Conservation (phyloP, 2,329 filamentous ascomycete genomes). For the Arthrobotrys musiformis region DNA sequence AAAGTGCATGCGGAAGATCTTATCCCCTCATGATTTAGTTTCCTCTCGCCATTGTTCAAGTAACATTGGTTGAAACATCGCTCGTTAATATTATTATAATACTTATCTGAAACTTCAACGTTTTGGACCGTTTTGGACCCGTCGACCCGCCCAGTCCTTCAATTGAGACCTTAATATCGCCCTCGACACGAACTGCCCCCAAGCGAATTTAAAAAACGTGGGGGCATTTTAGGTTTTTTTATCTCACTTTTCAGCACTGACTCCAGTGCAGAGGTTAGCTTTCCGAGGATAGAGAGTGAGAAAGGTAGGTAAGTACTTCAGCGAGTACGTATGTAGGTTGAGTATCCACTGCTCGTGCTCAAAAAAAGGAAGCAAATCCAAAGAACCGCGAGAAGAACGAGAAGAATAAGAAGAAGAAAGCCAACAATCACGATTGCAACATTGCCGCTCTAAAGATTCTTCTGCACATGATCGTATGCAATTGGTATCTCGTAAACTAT, state of each 20-base stretch:
- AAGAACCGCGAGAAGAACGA: too few species aligned
- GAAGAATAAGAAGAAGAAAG: too few species aligned
- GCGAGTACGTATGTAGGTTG: too few species aligned
- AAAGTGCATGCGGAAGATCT: background rate
- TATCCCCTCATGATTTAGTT: slow-evolving; percentile 25
- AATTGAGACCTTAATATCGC: background rate
- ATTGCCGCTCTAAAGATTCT: slow-evolving; percentile 15
- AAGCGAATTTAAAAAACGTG: slow-evolving; percentile 31
- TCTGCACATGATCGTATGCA: slow-evolving; percentile 23
- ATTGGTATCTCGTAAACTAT: slow-evolving; percentile 26
- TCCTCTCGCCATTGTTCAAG: background rate
- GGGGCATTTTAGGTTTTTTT: background rate
- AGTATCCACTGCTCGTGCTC: slow-evolving; percentile 20
- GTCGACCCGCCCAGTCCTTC: slow-evolving; percentile 22
- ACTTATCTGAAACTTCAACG: slow-evolving; percentile 32
- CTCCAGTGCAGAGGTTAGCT: background rate
- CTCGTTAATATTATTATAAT: too few species aligned
- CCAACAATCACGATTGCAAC: background rate
- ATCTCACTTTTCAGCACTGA: background rate
- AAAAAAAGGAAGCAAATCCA: too few species aligned
- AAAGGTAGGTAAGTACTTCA: too few species aligned
- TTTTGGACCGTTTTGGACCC: slow-evolving; percentile 32
- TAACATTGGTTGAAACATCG: slow-evolving; percentile 24
- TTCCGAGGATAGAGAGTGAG: slow-evolving; percentile 13
- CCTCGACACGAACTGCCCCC: slow-evolving; percentile 11